Base-by-base conservation (phyloP, 1,284 basidiomycete species). In the Rhodofomes roseus region DNA sequence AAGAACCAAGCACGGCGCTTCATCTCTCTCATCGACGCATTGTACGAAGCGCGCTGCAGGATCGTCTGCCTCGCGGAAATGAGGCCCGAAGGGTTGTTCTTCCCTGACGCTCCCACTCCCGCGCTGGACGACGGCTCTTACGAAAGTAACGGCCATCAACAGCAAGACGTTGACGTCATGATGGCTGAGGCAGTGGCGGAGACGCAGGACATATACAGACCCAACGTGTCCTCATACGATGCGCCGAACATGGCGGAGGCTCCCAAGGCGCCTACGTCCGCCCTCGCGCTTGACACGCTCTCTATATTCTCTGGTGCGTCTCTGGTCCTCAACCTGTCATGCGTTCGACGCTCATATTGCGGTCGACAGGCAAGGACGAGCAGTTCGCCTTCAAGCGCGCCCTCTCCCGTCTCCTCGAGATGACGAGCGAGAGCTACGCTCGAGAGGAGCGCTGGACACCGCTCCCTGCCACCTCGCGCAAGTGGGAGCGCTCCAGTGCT, bases 1-100 rank as follows among this genome's bases (percentile, higher is more conserved):
- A 91, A 90, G 76, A 87, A 91, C 70, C 84, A 90, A 72, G 88
- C 87, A 2, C 74, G 87, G 12, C 75, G 87, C 2, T 81, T 90
- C 70, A 90, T 90, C 68, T 89, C 86, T 14, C 77, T 90, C 56
- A 81, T 90, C 43, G 89, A 90, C 65, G 87, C 88, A 0, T 73
- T 90, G 3, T 85, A 85, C 71, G 76, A 81, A 72, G 71, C 76
- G 7, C 73, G 75, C 20, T 79, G 81, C 59, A 71, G 73, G 22
- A 57, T 81, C 48, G 61, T 81, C 48, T 78, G 78, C 58, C 66
- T 80, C 4, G 83, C 85, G 4, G 79, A 81, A 53, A 73, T 80
- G 0, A 67, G 68, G 2, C 81, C 82, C 2, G 80, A 85, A 53
- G 72, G 78, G 14, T 71, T 88, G 7, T 88, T 89, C 76, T 89